These are phyloP conservation scores for Phytophthora parvispora DNA, from an alignment of 352 stramenopile genomes.

Conservation along the genomic window DNA sequence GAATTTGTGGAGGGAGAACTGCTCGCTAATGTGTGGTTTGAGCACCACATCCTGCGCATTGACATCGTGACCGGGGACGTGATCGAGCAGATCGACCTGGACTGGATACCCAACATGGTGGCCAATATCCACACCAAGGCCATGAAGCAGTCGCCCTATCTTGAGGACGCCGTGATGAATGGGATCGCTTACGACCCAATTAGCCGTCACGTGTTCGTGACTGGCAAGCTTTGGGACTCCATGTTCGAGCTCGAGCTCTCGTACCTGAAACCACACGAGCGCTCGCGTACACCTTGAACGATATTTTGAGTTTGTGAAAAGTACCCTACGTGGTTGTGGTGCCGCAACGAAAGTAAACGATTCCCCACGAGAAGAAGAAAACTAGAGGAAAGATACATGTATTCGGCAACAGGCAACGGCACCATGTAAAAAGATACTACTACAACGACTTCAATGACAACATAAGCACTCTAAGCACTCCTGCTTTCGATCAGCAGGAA, in stretches of 20 bases:
- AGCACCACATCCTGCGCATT: conserved; percentile 83
- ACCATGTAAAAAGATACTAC: conserved; percentile 23
- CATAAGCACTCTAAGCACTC: too few relatives aligned
- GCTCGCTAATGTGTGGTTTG: conserved; percentile 91
- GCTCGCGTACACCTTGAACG: conserved; percentile 12
- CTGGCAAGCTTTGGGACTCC: conserved; percentile 88
- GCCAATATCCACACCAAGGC: conserved; percentile 57
- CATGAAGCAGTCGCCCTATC: conserved; percentile 50
- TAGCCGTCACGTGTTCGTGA: conserved; percentile 76
- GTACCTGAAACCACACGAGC: conserved; percentile 39
- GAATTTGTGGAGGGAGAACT: conserved; percentile 88
- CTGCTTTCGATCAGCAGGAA: conserved; percentile 31
- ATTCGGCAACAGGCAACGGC: conserved; percentile 11
- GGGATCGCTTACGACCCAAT: conserved; percentile 85
- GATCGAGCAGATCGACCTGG: conserved; percentile 77
- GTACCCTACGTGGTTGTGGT: background rate
- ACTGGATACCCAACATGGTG: conserved; percentile 71
- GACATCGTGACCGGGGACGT: conserved; percentile 72
- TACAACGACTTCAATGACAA: conserved; percentile 15
- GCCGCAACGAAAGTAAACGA: background rate
- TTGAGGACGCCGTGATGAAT: conserved; percentile 89
- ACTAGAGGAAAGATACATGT: conserved; percentile 10
- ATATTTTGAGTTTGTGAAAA: background rate
- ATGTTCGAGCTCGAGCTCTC: conserved; percentile 87
- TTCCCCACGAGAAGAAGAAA: background rate